A percentile compares a stretch with the other conserved stretches of the same genome.
These are phyloP conservation scores for Tetracladium maxilliforme DNA, from an alignment of 2,329 filamentous ascomycete genomes.

Conservation along the genomic window DNA sequence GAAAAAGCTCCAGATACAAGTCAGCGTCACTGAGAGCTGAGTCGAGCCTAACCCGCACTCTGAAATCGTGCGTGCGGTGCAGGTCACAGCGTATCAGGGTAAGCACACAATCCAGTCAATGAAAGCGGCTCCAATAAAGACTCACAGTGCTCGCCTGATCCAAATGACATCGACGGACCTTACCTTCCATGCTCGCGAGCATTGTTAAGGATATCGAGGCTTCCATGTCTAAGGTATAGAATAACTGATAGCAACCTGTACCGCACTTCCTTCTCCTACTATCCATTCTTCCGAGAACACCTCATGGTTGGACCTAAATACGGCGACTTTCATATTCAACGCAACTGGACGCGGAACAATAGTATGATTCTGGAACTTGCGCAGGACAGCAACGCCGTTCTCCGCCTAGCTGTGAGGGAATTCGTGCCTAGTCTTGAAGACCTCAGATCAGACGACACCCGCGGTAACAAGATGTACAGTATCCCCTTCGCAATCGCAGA, in stretches of 20 bases:
- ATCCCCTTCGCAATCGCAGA: constrained; percentile 44
- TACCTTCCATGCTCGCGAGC: constrained; percentile 37
- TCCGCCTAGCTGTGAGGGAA: constrained; percentile 35
- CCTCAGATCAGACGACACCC: constrained; percentile 34
- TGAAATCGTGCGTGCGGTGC: constrained; percentile 44
- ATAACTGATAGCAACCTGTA: constrained; percentile 42
- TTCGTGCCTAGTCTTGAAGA: constrained; percentile 42
- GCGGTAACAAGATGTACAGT: constrained; percentile 27
- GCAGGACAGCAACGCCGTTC: constrained; percentile 31
- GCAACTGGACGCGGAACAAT: constrained; percentile 35
- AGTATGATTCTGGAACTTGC: constrained; percentile 38
- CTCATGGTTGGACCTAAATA: constrained; percentile 39
- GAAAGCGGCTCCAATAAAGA: not conserved
- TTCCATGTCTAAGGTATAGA: constrained; percentile 45
- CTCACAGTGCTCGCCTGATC: constrained; percentile 40
- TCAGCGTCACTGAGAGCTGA: too few species aligned
- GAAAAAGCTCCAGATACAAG: too few species aligned
- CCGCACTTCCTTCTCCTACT: too few species aligned
- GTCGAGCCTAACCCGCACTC: constrained; percentile 39
- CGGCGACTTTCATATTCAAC: constrained; percentile 44
- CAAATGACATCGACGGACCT: constrained; percentile 26
- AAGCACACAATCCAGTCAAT: constrained; percentile 13
- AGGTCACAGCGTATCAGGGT: constrained; percentile 48
- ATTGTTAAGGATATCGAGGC: constrained; percentile 32
- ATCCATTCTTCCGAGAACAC: too few species aligned